These are phyloP conservation scores for Blastobotrys serpentis DNA, from an alignment of 1,139 yeast genomes.

Conservation along the genomic window DNA sequence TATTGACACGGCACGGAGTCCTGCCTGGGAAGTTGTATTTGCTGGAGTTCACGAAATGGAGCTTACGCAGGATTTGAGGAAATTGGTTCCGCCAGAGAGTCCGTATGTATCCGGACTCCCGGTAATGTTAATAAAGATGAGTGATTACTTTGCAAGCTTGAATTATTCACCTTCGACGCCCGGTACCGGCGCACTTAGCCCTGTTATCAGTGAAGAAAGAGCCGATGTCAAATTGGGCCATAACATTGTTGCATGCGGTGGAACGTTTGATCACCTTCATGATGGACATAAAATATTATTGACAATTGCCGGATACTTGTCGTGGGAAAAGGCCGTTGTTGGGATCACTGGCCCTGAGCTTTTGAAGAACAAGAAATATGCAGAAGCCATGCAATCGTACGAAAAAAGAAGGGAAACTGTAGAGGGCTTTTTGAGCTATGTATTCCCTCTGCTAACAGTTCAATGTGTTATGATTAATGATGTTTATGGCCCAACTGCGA, in stretches of 20 bases:
- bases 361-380: conserved; percentile 69
- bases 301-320: conserved; percentile 66
- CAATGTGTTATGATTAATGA: conserved; percentile 68
- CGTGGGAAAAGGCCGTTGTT: conserved; percentile 56
- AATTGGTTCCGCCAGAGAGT: conserved; percentile 25
- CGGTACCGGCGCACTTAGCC: conserved; percentile 3
- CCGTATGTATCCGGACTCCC: conserved; percentile 31
- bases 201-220: conserved; percentile 11
- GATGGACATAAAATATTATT: conserved; percentile 90
- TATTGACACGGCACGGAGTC: conserved; percentile 29
- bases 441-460: conserved; percentile 46
- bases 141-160: conserved; percentile 13
- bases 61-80: conserved; percentile 27
- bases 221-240: conserved; percentile 19
- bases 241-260: conserved; percentile 59
- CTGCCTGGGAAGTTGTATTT: conserved; percentile 38
- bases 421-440: conserved; percentile 46
- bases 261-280: conserved; percentile 95
- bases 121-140: conserved; percentile 30
- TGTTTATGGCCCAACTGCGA: conserved; percentile 92
- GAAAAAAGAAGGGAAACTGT: conserved; percentile 52
- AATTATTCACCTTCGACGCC: background rate
- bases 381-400: conserved; percentile 62
- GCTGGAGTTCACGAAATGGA: conserved; percentile 33
- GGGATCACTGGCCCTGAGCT: conserved; percentile 85